These are phyloP conservation scores for Emydomyces testavorans DNA, from an alignment of 2,329 filamentous ascomycete species.

Conservation along the genomic window DNA sequence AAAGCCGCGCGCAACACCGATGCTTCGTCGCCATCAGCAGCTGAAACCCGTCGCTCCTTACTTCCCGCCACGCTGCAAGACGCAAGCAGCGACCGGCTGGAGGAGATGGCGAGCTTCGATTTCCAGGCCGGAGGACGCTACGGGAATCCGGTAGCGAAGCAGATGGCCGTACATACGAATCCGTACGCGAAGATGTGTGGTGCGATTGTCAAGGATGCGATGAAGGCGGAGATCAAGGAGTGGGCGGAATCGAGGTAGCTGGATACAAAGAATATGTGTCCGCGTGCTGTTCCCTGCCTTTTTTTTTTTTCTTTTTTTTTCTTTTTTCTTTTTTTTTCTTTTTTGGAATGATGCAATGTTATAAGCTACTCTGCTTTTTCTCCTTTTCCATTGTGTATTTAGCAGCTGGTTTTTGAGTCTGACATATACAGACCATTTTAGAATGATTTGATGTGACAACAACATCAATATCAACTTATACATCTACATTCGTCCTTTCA, in stretches of 20 bases:
- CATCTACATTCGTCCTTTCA: no score
- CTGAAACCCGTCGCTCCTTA: constrained; percentile 10
- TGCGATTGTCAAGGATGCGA: constrained; percentile 49
- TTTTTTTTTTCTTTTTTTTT: not conserved
- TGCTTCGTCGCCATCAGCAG: not conserved
- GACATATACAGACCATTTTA: no score
- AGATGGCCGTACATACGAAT: constrained; percentile 50
- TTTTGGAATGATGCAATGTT: not conserved
- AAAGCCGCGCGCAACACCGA: constrained; percentile 23
- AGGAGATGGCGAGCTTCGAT: constrained; percentile 46
- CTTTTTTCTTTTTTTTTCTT: not conserved
- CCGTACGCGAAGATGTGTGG: constrained; percentile 53
- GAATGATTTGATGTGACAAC: no score
- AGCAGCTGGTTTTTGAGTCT: constrained; percentile 2
- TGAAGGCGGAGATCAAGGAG: constrained; percentile 43
- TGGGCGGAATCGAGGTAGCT: constrained; percentile 8
- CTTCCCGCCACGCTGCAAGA: constrained; percentile 25
- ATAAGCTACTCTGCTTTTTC: no score
- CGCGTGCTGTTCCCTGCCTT: not conserved
- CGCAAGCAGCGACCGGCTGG: constrained; percentile 33
- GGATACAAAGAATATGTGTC: not conserved
- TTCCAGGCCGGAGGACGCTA: constrained; percentile 45
- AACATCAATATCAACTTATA: no score
- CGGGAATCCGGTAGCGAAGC: constrained; percentile 46
- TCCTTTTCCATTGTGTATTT: not conserved